phyloP scores from a whole-genome alignment of 352 stramenopile genomes.

The Phytophthora pini region DNA sequence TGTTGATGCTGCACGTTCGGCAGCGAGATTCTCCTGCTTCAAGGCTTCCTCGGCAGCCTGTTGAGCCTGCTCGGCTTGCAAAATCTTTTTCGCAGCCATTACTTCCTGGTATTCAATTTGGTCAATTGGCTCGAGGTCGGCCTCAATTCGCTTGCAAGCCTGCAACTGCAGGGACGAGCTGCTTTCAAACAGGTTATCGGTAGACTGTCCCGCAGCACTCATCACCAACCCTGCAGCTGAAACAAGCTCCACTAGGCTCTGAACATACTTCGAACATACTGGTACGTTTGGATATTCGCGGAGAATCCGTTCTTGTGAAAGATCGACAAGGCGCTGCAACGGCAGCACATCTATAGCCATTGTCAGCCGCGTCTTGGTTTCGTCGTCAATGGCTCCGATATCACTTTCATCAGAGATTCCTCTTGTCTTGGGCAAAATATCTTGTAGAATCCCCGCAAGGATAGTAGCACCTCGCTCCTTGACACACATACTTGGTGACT shows the following conservation, averaged over 20 bases:
- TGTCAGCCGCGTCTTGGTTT: conserved; percentile 39
- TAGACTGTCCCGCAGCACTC: conserved; percentile 53
- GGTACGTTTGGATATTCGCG: conserved; percentile 81
- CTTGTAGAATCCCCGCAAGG: conserved; percentile 74
- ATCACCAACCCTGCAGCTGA: conserved; percentile 70
- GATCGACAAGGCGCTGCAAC: conserved; percentile 68
- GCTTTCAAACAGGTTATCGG: conserved; percentile 57
- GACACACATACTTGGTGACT: conserved; percentile 85
- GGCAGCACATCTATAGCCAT: conserved; percentile 62
- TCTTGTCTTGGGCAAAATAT: conserved; percentile 67
- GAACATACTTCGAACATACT: conserved; percentile 85
- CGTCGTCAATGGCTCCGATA: conserved; percentile 30
- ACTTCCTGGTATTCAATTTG: conserved; percentile 74
- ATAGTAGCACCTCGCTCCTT: conserved; percentile 88
- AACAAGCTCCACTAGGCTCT: conserved; percentile 87
- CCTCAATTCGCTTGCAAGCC: conserved; percentile 69
- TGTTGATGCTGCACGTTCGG: conserved; percentile 46
- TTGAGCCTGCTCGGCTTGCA: conserved; percentile 43
- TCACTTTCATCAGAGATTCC: conserved; percentile 17
- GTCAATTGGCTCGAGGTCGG: conserved; percentile 72
- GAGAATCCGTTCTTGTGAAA: conserved; percentile 78
- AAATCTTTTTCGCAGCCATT: conserved; percentile 47
- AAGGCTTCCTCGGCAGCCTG: conserved; percentile 57
- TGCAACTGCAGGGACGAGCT: conserved; percentile 47
- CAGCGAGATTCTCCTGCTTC: conserved; percentile 50